Evolutionary conservation across 768 basidiomycete genomes (phyloP), one percentile per base, ranked within the genome.

Genomic region (Imleria badia): DNA sequence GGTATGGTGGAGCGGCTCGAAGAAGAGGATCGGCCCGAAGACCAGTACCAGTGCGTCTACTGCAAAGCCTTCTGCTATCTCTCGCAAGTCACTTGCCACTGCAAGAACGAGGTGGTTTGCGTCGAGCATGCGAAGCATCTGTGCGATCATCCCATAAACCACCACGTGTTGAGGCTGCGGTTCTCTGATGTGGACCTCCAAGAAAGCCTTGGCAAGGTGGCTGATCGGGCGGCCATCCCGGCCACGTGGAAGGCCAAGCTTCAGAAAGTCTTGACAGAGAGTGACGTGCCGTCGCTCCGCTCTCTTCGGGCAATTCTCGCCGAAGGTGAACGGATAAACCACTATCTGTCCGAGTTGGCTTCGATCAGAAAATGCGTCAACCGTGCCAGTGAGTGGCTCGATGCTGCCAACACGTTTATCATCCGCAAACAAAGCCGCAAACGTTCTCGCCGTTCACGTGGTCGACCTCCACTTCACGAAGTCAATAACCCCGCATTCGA

Each of bases 21-120:
- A 61, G 83, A 86, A 60, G 80, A 84, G 61, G 95, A 98, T 69
- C 83, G 85, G 13, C 78, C 87, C 0, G 97, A 98, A 68, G 95
- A 98, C 49, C 93, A 97, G 67, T 96, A 95, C 71, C 97, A 98
- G 71, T 99, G 97, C 79, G 75, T 79, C 46, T 73, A 89, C 59
- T 98, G 97, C 87, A 95, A 97, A 68, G 82, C 79, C 6, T 98
- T 96, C 73, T 94, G 90, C 72, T 98, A 97, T 70, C 83, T 99
- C 39, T 94, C 97, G 2, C 95, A 97, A 66, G 78, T 98, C 66
- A 86, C 83, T 53, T 94, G 93, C 68, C 74, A 76, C 31, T 94
- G 93, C 78, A 86, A 86, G 40, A 81, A 72, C 48, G 82, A 85
- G 58, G 85, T 96, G 33, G 84, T 86, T 13, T 99, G 97, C 69